Base-by-base conservation (phyloP, 1,284 basidiomycete genomes). In the Agroathelia rolfsii region DNA sequence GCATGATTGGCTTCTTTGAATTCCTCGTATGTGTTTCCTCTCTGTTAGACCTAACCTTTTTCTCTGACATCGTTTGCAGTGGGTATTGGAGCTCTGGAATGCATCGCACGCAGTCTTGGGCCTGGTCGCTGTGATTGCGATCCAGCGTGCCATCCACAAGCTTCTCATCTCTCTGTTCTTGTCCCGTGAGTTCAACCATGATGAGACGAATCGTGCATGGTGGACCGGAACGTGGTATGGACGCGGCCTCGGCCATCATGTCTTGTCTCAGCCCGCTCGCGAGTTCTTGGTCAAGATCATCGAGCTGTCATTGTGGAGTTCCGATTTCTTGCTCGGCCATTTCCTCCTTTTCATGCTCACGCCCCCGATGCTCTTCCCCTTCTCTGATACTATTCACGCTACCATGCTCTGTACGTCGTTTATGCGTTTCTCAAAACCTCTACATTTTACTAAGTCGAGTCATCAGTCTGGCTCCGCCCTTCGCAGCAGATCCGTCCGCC, bases 211-310 rank as follows among this genome's bases (percentile, higher is more conserved):
- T 61, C 72, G 89, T 20, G 90, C 90, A 6, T 96, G 90, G 90
- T 96, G 92, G 92, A 93, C 89, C 24, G 90, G 92, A 50, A 76
- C 86, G 45, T 95, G 90, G 90, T 93, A 92, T 55, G 89, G 89
- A 35, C 81, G 90, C 31, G 89, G 88, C 3, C 69, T 95, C 20
- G 92, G 92, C 24, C 51, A 74, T 3, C 81, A 89, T 55, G 86
- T 79, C 26, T 82, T 92, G 71, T 89, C 86, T 12, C 92, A 87
- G 53, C 83, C 84, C 10, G 78, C 76, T 8, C 84, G 92, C 56
- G 86, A 93, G 69, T 93, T 77, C 48, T 58, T 88, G 41, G 85
- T 88, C 58, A 89, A 89, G 69, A 77, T 81, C 42, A 81, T 87
- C 41, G 85, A 87, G 56, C 60, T 86, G 49, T 79, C 76, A 20